A percentile compares a stretch with the other conserved stretches of the same genome.
phyloP scores from a whole-genome alignment of 1,139 yeast species.

The Lodderomyces pseudojiufengensis region DNA sequence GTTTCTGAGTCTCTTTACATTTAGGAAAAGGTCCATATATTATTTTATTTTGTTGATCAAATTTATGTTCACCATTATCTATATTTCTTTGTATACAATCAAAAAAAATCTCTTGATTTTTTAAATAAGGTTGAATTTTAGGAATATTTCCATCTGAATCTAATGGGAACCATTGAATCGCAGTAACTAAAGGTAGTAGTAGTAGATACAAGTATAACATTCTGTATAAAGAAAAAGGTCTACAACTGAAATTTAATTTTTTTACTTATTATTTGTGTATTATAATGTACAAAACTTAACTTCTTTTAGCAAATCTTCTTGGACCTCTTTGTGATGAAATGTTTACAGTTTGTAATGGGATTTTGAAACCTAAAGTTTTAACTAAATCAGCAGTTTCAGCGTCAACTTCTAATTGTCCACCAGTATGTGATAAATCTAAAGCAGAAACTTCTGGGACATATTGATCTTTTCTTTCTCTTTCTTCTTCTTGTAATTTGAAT shows the following conservation, averaged over 20 bases:
- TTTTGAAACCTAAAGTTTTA: slow-evolving; percentile 93
- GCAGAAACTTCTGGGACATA: slow-evolving; percentile 99
- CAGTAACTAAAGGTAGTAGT: slow-evolving; percentile 9
- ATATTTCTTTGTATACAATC: slow-evolving; percentile 67
- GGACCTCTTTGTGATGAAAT: slow-evolving; percentile 91
- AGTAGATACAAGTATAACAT: slow-evolving; percentile 2
- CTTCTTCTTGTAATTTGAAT: slow-evolving; percentile 99
- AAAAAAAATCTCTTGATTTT: slow-evolving; percentile 47
- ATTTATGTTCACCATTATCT: slow-evolving; percentile 72
- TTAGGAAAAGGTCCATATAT: slow-evolving; percentile 56
- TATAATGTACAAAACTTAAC: slow-evolving; percentile 38
- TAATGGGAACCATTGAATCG: slow-evolving; percentile 34
- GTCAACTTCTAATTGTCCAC: slow-evolving; percentile 96
- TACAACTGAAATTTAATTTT: too few relatives aligned
- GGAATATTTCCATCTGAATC: slow-evolving; percentile 39
- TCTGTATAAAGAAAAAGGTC: too few relatives aligned
- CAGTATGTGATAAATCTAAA: slow-evolving; percentile 94
- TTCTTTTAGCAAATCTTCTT: slow-evolving; percentile 96
- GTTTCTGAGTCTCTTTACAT: slow-evolving; percentile 63
- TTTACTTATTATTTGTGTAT: background rate
- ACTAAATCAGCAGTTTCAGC: slow-evolving; percentile 97
- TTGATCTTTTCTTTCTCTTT: slow-evolving; percentile 99
- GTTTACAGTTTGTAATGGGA: slow-evolving; percentile 87
- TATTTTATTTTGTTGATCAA: slow-evolving; percentile 57
- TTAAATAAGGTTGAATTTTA: slow-evolving; percentile 32